A percentile compares a stretch with the other conserved stretches of the same genome.
These are phyloP conservation scores for Pichia cactophila DNA, from an alignment of 1,139 yeast species.

Conservation along the genomic window DNA sequence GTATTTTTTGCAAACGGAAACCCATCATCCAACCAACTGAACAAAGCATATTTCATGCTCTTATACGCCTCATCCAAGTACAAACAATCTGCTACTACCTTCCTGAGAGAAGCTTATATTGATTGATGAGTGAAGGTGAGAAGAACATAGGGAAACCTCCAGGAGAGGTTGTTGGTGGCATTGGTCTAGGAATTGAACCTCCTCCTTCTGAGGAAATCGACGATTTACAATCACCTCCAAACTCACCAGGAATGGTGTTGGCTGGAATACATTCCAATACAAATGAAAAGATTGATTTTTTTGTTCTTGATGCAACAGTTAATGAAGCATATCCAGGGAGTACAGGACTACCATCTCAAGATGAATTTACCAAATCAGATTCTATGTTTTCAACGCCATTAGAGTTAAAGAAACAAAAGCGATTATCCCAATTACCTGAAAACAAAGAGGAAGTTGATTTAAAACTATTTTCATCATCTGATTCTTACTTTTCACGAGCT, in stretches of 20 bases:
- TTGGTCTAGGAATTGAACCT: conserved; percentile 8
- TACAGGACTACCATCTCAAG: neutral
- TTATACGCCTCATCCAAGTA: too few relatives aligned
- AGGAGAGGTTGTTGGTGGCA: conserved; percentile 2
- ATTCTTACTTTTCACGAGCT: conserved; percentile 25
- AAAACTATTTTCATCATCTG: conserved; percentile 19
- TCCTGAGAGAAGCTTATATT: too few relatives aligned
- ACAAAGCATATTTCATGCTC: too few relatives aligned
- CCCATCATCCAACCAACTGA: too few relatives aligned
- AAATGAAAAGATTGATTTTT: conserved; percentile 32
- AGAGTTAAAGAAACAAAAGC: neutral
- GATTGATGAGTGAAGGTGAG: neutral
- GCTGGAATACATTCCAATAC: conserved; percentile 16
- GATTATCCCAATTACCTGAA: neutral
- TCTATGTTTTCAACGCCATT: neutral
- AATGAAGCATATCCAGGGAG: neutral
- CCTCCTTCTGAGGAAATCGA: conserved; percentile 10
- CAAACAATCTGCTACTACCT: too few relatives aligned
- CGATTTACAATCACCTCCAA: conserved; percentile 23
- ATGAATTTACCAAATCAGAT: neutral
- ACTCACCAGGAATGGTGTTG: conserved; percentile 30
- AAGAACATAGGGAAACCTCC: neutral
- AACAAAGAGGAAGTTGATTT: conserved; percentile 8
- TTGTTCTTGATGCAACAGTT: conserved; percentile 22
- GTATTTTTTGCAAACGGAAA: too few relatives aligned